phyloP scores from a whole-genome alignment of 495 filamentous ascomycete species.

The Entonaema liquescens region DNA sequence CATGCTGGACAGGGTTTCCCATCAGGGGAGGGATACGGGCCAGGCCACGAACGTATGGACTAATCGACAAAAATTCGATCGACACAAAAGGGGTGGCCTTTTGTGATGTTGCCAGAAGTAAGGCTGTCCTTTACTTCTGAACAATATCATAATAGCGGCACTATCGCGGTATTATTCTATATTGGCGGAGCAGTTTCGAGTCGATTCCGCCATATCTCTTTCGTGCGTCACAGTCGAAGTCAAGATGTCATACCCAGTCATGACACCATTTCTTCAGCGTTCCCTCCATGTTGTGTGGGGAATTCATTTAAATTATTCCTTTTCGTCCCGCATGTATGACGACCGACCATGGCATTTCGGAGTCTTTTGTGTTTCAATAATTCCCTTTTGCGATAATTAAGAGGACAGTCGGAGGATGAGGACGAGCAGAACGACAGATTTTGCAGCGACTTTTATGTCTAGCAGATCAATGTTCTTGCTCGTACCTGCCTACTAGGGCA shows the following conservation, averaged over 20 bases:
- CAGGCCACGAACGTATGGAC: conserved; percentile 11
- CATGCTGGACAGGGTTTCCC: conserved; percentile 32
- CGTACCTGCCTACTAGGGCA: too few relatives aligned
- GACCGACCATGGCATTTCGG: conserved; percentile 27
- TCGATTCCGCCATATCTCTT: conserved; percentile 10
- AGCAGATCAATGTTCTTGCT: too few relatives aligned
- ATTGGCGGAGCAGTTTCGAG: not conserved
- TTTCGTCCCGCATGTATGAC: conserved; percentile 28
- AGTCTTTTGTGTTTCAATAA: conserved; percentile 28
- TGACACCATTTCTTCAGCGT: conserved; percentile 29
- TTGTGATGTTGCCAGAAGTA: conserved; percentile 13
- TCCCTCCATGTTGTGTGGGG: conserved; percentile 15
- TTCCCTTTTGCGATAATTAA: conserved; percentile 27
- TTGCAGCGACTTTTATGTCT: too few relatives aligned
- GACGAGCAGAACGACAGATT: too few relatives aligned
- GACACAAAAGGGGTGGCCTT: conserved; percentile 12
- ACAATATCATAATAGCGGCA: not conserved
- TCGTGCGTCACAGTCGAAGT: conserved; percentile 34
- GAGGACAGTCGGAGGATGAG: too few relatives aligned
- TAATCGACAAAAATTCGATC: conserved; percentile 10
- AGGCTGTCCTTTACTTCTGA: not conserved
- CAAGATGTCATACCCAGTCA: conserved; percentile 33
- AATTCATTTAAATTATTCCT: conserved; percentile 20
- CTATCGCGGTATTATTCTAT: too few relatives aligned
- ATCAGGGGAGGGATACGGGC: conserved; percentile 30